Conservation (phyloP, 495 filamentous ascomycete genomes). For the Talaromyces adpressus region DNA sequence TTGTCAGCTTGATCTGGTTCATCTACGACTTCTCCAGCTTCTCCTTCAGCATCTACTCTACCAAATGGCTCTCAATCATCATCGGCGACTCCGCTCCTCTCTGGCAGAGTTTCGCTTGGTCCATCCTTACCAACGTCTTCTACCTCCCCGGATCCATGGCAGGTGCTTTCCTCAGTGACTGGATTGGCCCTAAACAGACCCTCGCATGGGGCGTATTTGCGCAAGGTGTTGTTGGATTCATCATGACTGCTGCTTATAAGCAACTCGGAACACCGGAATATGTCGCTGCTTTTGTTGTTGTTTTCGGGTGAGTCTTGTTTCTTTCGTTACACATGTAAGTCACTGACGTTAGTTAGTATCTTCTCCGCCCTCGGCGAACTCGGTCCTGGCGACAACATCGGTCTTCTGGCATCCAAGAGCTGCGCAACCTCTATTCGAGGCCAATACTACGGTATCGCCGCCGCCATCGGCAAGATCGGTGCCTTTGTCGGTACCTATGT, state of each 20-base stretch:
- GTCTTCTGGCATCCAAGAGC: constrained; percentile 78
- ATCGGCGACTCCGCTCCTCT: constrained; percentile 48
- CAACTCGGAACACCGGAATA: constrained; percentile 52
- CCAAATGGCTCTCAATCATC: constrained; percentile 61
- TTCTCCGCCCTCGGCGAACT: constrained; percentile 80
- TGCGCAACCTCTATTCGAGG: constrained; percentile 80
- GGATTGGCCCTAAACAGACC: constrained; percentile 65
- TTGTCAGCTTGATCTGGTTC: constrained; percentile 84
- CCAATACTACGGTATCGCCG: constrained; percentile 87
- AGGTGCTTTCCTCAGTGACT: constrained; percentile 69
- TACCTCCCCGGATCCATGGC: constrained; percentile 75
- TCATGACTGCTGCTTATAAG: constrained; percentile 74
- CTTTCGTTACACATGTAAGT: not conserved
- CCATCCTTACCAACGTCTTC: constrained; percentile 75
- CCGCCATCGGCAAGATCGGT: constrained; percentile 76
- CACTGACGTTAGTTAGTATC: constrained; percentile 45
- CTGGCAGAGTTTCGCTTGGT: constrained; percentile 78
- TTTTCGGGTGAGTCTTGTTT: constrained; percentile 46
- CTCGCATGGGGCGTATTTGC: constrained; percentile 57
- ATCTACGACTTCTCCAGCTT: constrained; percentile 84
- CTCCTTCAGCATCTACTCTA: constrained; percentile 72
- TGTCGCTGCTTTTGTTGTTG: constrained; percentile 70
- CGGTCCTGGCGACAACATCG: constrained; percentile 88
- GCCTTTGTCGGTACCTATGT: constrained; percentile 86
- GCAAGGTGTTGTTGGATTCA: constrained; percentile 75